phyloP scores from a whole-genome alignment of 2,329 filamentous ascomycete species.

The Hymenoscyphus infarciens region DNA sequence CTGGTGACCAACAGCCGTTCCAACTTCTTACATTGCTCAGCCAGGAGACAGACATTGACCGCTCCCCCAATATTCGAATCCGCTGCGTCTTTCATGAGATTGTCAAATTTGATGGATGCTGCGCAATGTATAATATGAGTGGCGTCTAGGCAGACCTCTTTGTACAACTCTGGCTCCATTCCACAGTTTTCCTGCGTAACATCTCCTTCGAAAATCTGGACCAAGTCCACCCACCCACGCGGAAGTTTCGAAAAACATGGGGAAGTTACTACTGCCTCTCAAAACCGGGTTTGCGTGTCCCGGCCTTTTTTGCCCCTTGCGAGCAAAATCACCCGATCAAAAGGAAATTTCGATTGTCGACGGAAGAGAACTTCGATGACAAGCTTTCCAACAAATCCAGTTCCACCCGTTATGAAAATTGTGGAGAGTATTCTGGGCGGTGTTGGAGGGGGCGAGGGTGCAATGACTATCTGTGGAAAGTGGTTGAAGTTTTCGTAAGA shows the following conservation, averaged over 20 bases:
- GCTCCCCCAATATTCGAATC: conserved; percentile 5
- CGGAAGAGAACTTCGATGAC: conserved; percentile 38
- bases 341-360: neutral
- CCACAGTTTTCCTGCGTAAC: conserved; percentile 5
- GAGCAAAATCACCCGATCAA: conserved; percentile 11
- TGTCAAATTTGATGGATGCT: conserved; percentile 13
- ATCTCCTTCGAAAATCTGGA: conserved; percentile 14
- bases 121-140: conserved; percentile 18
- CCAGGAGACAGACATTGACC: conserved; percentile 12
- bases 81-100: conserved; percentile 10
- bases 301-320: conserved; percentile 5
- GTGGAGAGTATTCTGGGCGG: neutral
- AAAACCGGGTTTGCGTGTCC: conserved; percentile 6
- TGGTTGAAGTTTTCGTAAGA: neutral
- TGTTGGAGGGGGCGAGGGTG: neutral
- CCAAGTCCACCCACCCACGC: neutral
- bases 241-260: conserved; percentile 13
- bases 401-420: conserved; percentile 53
- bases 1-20: conserved; percentile 10
- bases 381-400: conserved; percentile 52
- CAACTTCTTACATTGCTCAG: conserved; percentile 2
- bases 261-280: neutral
- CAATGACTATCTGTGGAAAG: neutral
- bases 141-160: conserved; percentile 6
- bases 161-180: neutral